These are phyloP conservation scores for Xylariaceae sp. DNA, from an alignment of 2,329 filamentous ascomycete species.

Conservation along the genomic window DNA sequence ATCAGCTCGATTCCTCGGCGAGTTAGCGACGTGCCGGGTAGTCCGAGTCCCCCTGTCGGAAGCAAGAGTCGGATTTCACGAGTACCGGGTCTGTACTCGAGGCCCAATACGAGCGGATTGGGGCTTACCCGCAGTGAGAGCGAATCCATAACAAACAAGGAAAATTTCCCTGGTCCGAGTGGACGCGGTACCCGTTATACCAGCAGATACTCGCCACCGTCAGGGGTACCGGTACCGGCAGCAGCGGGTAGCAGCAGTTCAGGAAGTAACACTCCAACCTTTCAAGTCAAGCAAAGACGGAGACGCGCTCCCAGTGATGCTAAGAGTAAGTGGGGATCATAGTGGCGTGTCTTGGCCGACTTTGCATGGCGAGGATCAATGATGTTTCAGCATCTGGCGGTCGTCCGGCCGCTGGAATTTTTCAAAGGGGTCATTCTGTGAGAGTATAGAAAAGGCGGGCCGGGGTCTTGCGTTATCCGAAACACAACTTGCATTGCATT, in stretches of 20 bases:
- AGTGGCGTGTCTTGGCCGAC: conserved; percentile 16
- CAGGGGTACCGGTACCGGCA: neutral
- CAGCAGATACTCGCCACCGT: conserved; percentile 19
- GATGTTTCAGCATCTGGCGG: neutral
- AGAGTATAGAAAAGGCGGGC: conserved; percentile 3
- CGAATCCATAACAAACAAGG: conserved; percentile 26
- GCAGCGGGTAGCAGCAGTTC: neutral
- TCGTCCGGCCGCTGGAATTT: neutral
- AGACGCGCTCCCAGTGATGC: conserved; percentile 26
- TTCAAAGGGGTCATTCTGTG: neutral
- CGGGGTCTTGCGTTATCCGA: neutral
- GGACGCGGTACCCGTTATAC: conserved; percentile 20
- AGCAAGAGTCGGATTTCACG: conserved; percentile 24
- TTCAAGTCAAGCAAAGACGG: conserved; percentile 22
- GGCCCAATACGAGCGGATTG: conserved; percentile 21
- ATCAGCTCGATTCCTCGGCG: conserved; percentile 26
- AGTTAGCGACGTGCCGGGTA: conserved; percentile 21
- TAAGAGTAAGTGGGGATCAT: conserved; percentile 24
- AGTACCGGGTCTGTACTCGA: conserved; percentile 20
- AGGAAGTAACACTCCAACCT: conserved; percentile 5
- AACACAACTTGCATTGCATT: conserved; percentile 4
- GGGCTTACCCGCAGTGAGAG: conserved; percentile 24
- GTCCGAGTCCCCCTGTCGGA: conserved; percentile 4
- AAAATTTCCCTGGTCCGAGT: conserved; percentile 20
- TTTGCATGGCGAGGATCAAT: conserved; percentile 3